These are phyloP conservation scores for Diaporthe caulivora DNA, from an alignment of 2,329 filamentous ascomycete species.

Conservation along the genomic window DNA sequence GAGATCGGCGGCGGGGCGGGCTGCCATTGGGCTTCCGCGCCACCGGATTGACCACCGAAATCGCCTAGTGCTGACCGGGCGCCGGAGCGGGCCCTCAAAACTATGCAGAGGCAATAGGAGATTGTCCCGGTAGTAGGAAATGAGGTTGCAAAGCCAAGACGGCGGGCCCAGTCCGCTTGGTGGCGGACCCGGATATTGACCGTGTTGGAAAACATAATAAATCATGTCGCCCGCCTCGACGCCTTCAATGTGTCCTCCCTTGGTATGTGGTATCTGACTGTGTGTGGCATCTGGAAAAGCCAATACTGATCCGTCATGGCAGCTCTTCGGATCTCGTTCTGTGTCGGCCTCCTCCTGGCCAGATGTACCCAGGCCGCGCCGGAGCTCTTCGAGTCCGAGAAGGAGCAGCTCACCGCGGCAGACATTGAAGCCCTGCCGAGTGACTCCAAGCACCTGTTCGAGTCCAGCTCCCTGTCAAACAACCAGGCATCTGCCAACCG, in stretches of 20 bases:
- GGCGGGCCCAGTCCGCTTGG: not conserved
- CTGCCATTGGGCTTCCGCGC: constrained; percentile 8
- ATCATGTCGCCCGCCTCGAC: not conserved
- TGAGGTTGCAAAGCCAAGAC: constrained; percentile 28
- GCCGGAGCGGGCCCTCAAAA: constrained; percentile 1
- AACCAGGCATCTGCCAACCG: not conserved
- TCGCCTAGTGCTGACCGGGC: constrained; percentile 14
- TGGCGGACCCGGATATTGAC: not conserved
- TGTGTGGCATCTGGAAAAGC: not conserved
- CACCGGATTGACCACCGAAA: not conserved
- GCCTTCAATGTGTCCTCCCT: too few species aligned
- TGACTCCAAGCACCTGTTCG: constrained; percentile 10
- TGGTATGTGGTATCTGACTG: not conserved
- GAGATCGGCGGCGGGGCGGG: constrained; percentile 4
- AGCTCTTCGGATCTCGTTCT: not conserved
- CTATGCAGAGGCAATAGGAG: not conserved
- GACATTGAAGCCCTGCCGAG: constrained; percentile 6
- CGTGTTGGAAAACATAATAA: not conserved
- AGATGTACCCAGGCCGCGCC: not conserved
- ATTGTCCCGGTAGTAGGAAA: not conserved
- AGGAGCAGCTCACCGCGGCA: constrained; percentile 3
- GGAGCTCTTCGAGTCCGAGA: constrained; percentile 15
- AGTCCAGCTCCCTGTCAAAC: not conserved
- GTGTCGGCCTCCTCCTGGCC: not conserved
- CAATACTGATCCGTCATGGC: not conserved